Evolutionary conservation across 2,329 filamentous ascomycete species (phyloP), one percentile per base, ranked within the genome.

Genomic region (Trichoderma lentiforme): DNA sequence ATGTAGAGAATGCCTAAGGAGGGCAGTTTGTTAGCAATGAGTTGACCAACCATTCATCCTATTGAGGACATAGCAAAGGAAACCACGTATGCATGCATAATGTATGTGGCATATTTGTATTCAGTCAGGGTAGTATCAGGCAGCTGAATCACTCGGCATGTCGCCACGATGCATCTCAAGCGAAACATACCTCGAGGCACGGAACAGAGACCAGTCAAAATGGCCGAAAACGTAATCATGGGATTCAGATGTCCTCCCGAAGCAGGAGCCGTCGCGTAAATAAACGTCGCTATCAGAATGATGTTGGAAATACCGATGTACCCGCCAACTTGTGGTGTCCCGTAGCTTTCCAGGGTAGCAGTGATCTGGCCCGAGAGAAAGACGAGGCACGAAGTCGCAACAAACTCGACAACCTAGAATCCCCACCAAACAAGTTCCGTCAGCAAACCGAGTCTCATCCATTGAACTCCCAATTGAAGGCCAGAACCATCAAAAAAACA

Each of bases 161-260:
- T 34, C 4, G 3, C 7, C 30, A 7, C 3, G 14, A 8, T 3
- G 8, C 8, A 60, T 14, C n/a, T 15, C 6, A 24, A 60, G 15
- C 18, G n/a, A n/a, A 12, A 69, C 71, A 18, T 43, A 77, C 76
- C 79, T 69, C 86, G 81, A 0, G 86, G 82, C 14, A 87, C 79
- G 1, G 84, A 84, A 24, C 84, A 84, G 14, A 88, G 78, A 0
- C 85, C 83, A 1, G 84, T 82, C 28, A 86, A 83, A 72, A 89
- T 84, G 2, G 86, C 86, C 3, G 84, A 82, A 61, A 88, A 82
- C 0, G 86, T 87, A 72, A 89, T 87, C 36, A 84, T 78, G 2
- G 86, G 86, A 74, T 86, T 88, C 70, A 88, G 77, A 74, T 88
- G 86, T 1, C 84, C 86, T 51, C 86, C 86, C 3, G 83, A 85